Evolutionary conservation across 371 early-diverging fungal genomes (phyloP).

Genomic region (Mortierella sp.): DNA sequence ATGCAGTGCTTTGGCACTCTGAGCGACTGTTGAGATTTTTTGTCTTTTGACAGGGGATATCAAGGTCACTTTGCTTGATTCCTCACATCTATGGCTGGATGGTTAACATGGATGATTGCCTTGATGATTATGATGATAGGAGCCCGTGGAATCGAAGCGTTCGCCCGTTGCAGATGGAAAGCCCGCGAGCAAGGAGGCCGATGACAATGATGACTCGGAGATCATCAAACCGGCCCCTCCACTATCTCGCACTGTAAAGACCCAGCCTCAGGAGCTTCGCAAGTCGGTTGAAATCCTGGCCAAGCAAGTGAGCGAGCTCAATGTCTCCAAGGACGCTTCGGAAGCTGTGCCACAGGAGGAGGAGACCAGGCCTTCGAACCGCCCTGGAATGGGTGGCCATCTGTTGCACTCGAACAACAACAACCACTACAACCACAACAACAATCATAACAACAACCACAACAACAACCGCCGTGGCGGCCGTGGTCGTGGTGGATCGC

Average conservation of each 20-base stretch:
- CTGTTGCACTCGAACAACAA: conserved; percentile 42
- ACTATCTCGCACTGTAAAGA: conserved; percentile 45
- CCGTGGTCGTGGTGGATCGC: conserved; percentile 57
- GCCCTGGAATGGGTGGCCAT: conserved; percentile 60
- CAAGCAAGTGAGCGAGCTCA: conserved; percentile 68
- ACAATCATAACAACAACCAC: conserved; percentile 27
- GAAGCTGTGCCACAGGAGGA: conserved; percentile 29
- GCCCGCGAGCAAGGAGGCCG: conserved; percentile 20
- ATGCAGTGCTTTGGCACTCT: not conserved
- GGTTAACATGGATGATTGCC: not conserved
- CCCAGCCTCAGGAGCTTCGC: conserved; percentile 46
- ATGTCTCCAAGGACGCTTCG: conserved; percentile 49
- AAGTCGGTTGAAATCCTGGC: conserved; percentile 66
- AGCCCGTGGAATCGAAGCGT: conserved; percentile 15
- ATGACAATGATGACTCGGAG: conserved; percentile 50
- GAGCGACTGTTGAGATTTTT: too few relatives aligned
- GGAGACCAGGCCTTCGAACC: conserved; percentile 13
- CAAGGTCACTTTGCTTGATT: not conserved
- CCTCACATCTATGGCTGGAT: not conserved
- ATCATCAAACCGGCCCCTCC: conserved; percentile 54
- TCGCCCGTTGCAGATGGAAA: conserved; percentile 21
- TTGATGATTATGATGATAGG: conserved; percentile 4
- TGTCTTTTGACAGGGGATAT: too few relatives aligned
- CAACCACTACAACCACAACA: conserved; percentile 3
- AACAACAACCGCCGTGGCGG: conserved; percentile 58